These are phyloP conservation scores for Ophiostoma montium DNA, from an alignment of 2,329 filamentous ascomycete genomes.

Conservation along the genomic window DNA sequence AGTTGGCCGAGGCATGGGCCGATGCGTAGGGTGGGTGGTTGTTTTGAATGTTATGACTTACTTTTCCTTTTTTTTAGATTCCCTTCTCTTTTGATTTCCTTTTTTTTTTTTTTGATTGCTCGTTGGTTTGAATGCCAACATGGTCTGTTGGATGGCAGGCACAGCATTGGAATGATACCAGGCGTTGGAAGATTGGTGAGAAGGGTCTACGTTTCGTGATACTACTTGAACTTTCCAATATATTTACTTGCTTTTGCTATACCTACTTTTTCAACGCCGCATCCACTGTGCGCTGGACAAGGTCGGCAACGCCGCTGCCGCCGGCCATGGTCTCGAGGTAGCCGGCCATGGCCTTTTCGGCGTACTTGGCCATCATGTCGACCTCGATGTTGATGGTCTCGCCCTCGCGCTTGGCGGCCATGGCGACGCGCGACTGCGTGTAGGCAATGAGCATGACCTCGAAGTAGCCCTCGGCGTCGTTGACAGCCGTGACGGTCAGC, in stretches of 20 bases:
- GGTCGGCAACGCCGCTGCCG: constrained; percentile 47
- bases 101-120: neutral
- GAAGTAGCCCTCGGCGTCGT: constrained; percentile 64
- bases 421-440: constrained; percentile 82
- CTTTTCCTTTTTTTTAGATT: neutral
- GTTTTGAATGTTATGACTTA: neutral
- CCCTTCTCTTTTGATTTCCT: neutral
- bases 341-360: constrained; percentile 75
- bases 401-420: constrained; percentile 62
- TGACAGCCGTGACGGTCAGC: constrained; percentile 76
- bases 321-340: constrained; percentile 49
- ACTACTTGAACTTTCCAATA: neutral
- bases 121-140: neutral
- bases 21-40: constrained; percentile 20
- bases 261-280: constrained; percentile 35
- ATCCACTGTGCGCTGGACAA: constrained; percentile 62
- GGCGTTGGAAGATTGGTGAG: too few relatives aligned
- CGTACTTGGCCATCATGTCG: constrained; percentile 75
- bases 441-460: constrained; percentile 98
- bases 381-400: constrained; percentile 87
- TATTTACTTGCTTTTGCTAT: neutral
- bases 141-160: neutral
- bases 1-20: constrained; percentile 61
- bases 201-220: too few relatives aligned
- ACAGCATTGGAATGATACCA: neutral